Base-by-base conservation (phyloP, 176 grass and related monocot genomes). In the Musa itinerans region DNA sequence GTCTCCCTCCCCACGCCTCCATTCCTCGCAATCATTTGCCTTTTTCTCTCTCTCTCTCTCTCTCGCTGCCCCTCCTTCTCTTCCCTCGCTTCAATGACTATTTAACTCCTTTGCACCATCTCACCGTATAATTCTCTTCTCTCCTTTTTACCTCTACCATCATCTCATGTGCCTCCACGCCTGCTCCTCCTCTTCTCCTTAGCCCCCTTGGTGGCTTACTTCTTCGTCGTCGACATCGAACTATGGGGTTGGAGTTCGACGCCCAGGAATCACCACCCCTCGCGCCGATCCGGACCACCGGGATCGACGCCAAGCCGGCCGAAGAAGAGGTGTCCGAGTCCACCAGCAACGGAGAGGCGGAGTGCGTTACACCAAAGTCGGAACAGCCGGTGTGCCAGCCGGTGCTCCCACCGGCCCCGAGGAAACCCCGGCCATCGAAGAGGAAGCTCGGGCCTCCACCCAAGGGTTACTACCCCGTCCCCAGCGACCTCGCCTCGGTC, bases 121-220 rank as follows among this genome's bases (percentile, higher is more conserved):
- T 85, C 75, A 69, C 76, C 78, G 80, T 92, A 96, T 96, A 89
- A 96, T 92, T 85, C 86, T 87, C 82, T 78, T 85, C 77, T 78
- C 65, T 79, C 17, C 25, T 72, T 14, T 63, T 67, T 84, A 80
- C 83, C 91, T 85, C 89, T 86, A 86, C 81, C 82, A 86, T 77
- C 92, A 96, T 85, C 82, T 78, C 83, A 72, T 77, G 66, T 54
- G 70, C 73, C 79, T 81, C 76, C 65, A 52, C 65, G 76, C 76
- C 72, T 76, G 64, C 71, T 69, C 68, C 21, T 59, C 70, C 48
- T 8, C 69, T 50, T 75, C 72, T 79, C 53, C 14, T 53, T 22
- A 52, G 54, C 53, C 26, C 52, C 50, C 24, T n/a, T 6, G 50
- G 51, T 25, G 65, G 54, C 17, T 7, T 65, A 43, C 65, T 66